Conservation (phyloP, 768 basidiomycete genomes). For the Amanita brunnescens region DNA sequence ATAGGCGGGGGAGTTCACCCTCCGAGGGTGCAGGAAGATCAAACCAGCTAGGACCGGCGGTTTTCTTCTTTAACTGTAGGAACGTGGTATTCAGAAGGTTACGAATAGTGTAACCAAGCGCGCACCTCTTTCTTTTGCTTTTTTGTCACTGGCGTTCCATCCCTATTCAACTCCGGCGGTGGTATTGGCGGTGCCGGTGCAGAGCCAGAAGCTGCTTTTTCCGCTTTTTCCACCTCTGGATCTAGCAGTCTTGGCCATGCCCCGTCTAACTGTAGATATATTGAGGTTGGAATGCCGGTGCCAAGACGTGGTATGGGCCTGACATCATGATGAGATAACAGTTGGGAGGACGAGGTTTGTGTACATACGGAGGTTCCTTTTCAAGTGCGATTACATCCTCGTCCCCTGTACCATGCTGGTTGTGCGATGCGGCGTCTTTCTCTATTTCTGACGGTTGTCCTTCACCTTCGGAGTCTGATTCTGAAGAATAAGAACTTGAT, state of each 20-base stretch:
- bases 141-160: constrained; percentile 63
- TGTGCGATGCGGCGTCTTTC: constrained; percentile 33
- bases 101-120: not conserved
- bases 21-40: constrained; percentile 79
- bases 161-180: constrained; percentile 49
- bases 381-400: constrained; percentile 50
- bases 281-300: constrained; percentile 51
- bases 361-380: constrained; percentile 28
- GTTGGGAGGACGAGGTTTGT: not conserved
- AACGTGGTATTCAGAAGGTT: not conserved
- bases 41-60: constrained; percentile 80
- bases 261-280: constrained; percentile 52
- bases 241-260: constrained; percentile 45
- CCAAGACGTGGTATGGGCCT: constrained; percentile 59
- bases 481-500: constrained; percentile 20
- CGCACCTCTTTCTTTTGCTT: constrained; percentile 64
- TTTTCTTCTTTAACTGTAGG: constrained; percentile 54
- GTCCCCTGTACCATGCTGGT: constrained; percentile 23
- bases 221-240: constrained; percentile 48
- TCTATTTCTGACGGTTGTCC: constrained; percentile 48
- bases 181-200: constrained; percentile 55
- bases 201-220: constrained; percentile 37
- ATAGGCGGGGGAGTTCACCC: constrained; percentile 66
- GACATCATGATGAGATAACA: constrained; percentile 4
- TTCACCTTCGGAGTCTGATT: constrained; percentile 18